A percentile compares a stretch with the other conserved stretches of the same genome.
Conservation (phyloP, 176 grass and related monocot species). For the Oryza punctata region DNA sequence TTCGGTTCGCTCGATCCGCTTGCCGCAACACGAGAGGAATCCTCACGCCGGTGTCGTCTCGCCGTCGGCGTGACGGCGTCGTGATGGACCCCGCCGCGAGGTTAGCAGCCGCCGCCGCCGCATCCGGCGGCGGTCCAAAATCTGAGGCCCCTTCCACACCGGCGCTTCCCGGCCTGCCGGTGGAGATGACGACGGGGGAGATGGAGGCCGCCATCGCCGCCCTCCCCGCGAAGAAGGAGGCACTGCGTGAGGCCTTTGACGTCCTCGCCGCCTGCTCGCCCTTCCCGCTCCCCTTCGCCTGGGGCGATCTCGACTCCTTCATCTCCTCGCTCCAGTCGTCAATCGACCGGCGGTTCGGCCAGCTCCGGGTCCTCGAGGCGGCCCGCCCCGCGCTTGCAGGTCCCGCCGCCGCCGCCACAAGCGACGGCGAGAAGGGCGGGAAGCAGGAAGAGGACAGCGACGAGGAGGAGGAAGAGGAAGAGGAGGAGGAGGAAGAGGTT, state of each 20-base stretch:
- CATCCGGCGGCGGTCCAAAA: neutral
- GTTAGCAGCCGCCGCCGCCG: neutral
- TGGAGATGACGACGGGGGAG: slow-evolving; percentile 27
- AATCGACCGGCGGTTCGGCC: slow-evolving; percentile 32
- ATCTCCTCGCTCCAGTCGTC: slow-evolving; percentile 48
- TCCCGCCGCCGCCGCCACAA: neutral
- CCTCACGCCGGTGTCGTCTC: no score
- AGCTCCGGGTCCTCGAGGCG: slow-evolving; percentile 37
- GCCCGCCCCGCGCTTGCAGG: neutral
- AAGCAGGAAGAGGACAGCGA: neutral
- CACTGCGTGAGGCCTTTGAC: slow-evolving; percentile 52
- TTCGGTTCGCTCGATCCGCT: no score
- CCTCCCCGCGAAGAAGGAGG: slow-evolving; percentile 50
- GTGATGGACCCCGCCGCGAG: slow-evolving; percentile 4
- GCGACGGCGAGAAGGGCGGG: neutral
- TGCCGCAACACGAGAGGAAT: no score
- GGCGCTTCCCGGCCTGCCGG: neutral
- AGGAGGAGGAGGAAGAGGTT: neutral
- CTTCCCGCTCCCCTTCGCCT: slow-evolving; percentile 41
- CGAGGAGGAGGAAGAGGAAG: neutral
- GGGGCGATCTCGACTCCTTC: slow-evolving; percentile 55
- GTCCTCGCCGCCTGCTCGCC: slow-evolving; percentile 43
- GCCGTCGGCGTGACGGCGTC: neutral
- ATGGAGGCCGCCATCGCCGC: slow-evolving; percentile 36
- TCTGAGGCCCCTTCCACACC: neutral